These are phyloP conservation scores for Penicillium egyptiacum DNA, from an alignment of 495 filamentous ascomycete genomes.

Conservation along the genomic window DNA sequence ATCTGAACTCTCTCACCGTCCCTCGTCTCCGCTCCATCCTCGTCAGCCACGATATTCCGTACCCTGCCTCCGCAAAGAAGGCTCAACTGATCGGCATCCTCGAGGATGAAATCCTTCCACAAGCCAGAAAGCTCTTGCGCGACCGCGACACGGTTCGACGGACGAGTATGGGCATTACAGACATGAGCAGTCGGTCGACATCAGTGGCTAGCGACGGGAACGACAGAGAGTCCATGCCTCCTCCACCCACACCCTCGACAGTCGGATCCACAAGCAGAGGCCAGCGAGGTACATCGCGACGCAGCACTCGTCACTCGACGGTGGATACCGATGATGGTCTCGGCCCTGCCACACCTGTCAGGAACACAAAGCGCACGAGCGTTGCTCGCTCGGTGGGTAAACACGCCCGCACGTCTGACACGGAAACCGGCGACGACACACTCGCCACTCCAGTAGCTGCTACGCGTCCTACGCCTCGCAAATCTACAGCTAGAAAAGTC, in stretches of 20 bases:
- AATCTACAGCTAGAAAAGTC: slow-evolving; percentile 49
- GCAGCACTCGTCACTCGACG: slow-evolving; percentile 40
- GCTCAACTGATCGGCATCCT: slow-evolving; percentile 80
- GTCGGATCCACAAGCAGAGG: slow-evolving; percentile 47
- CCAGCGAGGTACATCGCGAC: slow-evolving; percentile 39
- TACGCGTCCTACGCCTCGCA: slow-evolving; percentile 32
- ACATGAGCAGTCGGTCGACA: slow-evolving; percentile 63
- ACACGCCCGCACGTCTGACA: slow-evolving; percentile 54
- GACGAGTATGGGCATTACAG: slow-evolving; percentile 79
- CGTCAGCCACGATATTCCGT: slow-evolving; percentile 78
- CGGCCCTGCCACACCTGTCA: slow-evolving; percentile 33
- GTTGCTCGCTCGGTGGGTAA: slow-evolving; percentile 48
- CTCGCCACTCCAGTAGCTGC: slow-evolving; percentile 37
- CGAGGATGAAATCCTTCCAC: slow-evolving; percentile 72
- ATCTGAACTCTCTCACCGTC: slow-evolving; percentile 77
- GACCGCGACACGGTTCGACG: slow-evolving; percentile 73
- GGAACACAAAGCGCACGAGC: slow-evolving; percentile 30
- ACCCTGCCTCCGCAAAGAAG: slow-evolving; percentile 87
- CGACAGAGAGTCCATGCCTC: slow-evolving; percentile 45
- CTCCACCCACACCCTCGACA: slow-evolving; percentile 48
- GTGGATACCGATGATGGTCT: slow-evolving; percentile 37
- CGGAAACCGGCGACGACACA: slow-evolving; percentile 45
- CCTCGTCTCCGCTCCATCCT: slow-evolving; percentile 86
- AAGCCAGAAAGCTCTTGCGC: slow-evolving; percentile 71
- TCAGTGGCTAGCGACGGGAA: slow-evolving; percentile 48